A percentile compares a stretch with the other conserved stretches of the same genome.
Evolutionary conservation across 441 rosid species (phyloP).

Genomic region (Adansonia madagascariensis): DNA sequence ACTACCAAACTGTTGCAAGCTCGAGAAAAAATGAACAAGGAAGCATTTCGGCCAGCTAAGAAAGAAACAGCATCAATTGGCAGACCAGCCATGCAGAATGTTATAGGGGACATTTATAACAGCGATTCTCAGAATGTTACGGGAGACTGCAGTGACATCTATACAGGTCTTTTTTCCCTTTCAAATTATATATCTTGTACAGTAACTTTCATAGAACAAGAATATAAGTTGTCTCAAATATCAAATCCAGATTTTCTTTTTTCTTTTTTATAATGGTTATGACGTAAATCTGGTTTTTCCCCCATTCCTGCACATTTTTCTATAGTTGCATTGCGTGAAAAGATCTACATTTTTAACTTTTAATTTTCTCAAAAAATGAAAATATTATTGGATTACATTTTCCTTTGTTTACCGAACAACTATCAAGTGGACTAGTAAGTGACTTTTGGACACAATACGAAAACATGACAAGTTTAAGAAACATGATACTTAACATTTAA

Average conservation of each 20-base stretch:
- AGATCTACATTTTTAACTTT: too few species aligned
- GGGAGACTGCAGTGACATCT: not conserved
- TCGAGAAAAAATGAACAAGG: constrained; percentile 34
- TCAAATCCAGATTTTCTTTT: not conserved
- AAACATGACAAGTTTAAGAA: too few species aligned
- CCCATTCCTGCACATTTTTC: not conserved
- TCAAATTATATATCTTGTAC: not conserved
- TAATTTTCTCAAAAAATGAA: not conserved
- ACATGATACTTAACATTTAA: too few species aligned
- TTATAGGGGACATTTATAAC: not conserved
- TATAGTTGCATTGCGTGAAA: not conserved
- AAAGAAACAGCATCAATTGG: not conserved
- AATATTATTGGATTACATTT: not conserved
- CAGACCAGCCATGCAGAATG: too few species aligned
- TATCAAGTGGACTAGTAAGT: too few species aligned
- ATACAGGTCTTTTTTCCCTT: not conserved
- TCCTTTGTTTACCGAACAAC: not conserved
- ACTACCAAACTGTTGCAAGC: constrained; percentile 47
- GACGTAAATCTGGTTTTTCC: not conserved
- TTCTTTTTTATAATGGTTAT: not conserved
- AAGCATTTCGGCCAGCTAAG: constrained; percentile 23
- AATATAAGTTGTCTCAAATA: not conserved
- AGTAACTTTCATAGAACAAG: not conserved
- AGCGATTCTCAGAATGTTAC: not conserved
- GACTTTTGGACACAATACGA: too few species aligned